Evolutionary conservation across 306 rosid genomes (phyloP).

Genomic region (Aeschynomene evenia): DNA sequence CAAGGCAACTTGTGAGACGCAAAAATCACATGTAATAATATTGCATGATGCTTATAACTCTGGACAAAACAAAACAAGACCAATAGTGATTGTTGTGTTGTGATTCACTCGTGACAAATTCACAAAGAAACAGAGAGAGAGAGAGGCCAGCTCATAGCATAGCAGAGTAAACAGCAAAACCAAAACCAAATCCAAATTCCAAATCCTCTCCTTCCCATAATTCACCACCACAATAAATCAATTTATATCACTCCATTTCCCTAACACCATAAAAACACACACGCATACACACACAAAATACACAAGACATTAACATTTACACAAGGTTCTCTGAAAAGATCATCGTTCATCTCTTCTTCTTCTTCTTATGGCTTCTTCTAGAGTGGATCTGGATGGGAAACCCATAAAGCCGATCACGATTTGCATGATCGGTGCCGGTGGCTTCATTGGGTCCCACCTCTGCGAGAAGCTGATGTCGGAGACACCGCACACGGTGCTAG

Average conservation of each 20-base stretch:
- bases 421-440: constrained; percentile 97
- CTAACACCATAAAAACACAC: neutral
- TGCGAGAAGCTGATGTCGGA: constrained; percentile 81
- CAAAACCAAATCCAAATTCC: neutral
- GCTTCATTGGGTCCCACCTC: constrained; percentile 92
- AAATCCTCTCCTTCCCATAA: neutral
- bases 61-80: neutral
- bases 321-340: neutral
- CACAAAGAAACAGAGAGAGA: neutral
- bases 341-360: neutral
- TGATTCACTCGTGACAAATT: neutral
- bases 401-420: constrained; percentile 75
- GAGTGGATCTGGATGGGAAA: constrained; percentile 80
- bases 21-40: no score
- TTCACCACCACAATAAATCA: neutral
- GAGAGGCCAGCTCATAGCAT: neutral
- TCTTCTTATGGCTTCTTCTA: constrained; percentile 51
- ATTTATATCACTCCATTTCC: no score
- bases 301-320: neutral
- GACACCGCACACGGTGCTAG: constrained; percentile 81
- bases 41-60: neutral
- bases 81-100: neutral
- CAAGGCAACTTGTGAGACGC: no score
- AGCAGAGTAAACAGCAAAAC: neutral
- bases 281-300: neutral